phyloP scores from a whole-genome alignment of 495 filamentous ascomycete genomes.

The Penicillium steckii region DNA sequence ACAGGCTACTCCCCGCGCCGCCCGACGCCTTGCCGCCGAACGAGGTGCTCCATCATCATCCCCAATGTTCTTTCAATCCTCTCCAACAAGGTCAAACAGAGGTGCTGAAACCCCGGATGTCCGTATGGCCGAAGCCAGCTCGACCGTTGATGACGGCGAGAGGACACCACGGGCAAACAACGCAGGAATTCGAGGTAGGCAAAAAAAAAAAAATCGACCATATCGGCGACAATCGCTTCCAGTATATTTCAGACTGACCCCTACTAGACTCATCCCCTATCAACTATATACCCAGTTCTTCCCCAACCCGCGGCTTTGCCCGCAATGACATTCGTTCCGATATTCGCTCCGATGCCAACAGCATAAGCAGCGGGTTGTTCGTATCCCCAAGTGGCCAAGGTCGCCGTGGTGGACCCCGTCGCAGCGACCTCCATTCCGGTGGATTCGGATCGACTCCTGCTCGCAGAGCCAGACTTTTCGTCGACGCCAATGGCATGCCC shows the following conservation, averaged over 20 bases:
- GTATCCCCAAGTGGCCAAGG: slow-evolving; percentile 61
- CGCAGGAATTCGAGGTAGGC: slow-evolving; percentile 65
- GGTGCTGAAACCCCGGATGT: slow-evolving; percentile 54
- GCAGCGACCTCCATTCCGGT: slow-evolving; percentile 83
- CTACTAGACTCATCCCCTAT: slow-evolving; percentile 83
- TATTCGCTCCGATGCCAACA: slow-evolving; percentile 59
- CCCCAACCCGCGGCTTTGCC: slow-evolving; percentile 56
- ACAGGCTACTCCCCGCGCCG: slow-evolving; percentile 46
- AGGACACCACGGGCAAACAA: slow-evolving; percentile 70
- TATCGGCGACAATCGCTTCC: not conserved
- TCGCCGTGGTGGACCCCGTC: slow-evolving; percentile 50
- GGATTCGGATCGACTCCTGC: slow-evolving; percentile 62
- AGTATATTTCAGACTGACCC: not conserved
- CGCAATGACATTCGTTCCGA: slow-evolving; percentile 50
- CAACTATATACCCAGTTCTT: slow-evolving; percentile 83
- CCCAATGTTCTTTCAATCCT: slow-evolving; percentile 80
- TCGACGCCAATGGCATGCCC: slow-evolving; percentile 78
- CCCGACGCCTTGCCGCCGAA: slow-evolving; percentile 39
- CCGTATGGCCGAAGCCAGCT: slow-evolving; percentile 59
- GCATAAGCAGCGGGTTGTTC: slow-evolving; percentile 84
- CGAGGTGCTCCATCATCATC: slow-evolving; percentile 61
- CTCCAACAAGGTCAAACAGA: slow-evolving; percentile 58
- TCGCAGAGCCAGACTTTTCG: slow-evolving; percentile 69
- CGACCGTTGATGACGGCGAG: slow-evolving; percentile 58
- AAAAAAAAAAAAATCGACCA: not conserved